Evolutionary conservation across 768 basidiomycete species (phyloP).

Genomic region (Lentinula guzmanii): DNA sequence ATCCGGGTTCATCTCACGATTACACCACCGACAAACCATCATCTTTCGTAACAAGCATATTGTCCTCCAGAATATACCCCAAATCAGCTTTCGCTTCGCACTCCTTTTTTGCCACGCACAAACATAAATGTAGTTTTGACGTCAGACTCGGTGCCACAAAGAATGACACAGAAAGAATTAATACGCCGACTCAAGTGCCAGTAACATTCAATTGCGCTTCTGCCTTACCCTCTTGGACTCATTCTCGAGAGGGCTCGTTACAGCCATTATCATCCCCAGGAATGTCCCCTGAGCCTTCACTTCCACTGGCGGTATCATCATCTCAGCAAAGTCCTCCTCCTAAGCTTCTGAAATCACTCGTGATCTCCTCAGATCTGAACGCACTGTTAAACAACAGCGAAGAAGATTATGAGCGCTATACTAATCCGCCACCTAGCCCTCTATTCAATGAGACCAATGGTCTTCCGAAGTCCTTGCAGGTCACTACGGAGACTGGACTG

Average conservation of each 20-base stretch:
- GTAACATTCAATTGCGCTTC: background rate
- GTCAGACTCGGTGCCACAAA: background rate
- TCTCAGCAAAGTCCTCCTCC: background rate
- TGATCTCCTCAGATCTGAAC: conserved; percentile 55
- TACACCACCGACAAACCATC: background rate
- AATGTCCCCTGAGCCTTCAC: background rate
- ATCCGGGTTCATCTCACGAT: background rate
- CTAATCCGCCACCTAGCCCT: background rate
- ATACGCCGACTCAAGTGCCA: background rate
- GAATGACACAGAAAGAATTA: background rate
- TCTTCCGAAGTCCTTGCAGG: background rate
- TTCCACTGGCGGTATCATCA: background rate
- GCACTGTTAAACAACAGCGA: conserved; percentile 47
- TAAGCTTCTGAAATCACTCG: conserved; percentile 20
- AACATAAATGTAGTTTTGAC: background rate
- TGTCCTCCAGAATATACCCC: no score
- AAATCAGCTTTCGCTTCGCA: background rate
- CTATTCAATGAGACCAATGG: background rate
- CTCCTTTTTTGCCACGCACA: background rate
- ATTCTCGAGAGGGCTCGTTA: background rate
- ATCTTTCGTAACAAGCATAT: background rate
- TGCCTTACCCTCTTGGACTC: background rate
- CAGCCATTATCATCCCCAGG: background rate
- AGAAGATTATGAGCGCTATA: background rate
- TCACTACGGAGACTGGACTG: background rate